Base-by-base conservation (phyloP, 805 yeast genomes). In the Candida suzukii region DNA sequence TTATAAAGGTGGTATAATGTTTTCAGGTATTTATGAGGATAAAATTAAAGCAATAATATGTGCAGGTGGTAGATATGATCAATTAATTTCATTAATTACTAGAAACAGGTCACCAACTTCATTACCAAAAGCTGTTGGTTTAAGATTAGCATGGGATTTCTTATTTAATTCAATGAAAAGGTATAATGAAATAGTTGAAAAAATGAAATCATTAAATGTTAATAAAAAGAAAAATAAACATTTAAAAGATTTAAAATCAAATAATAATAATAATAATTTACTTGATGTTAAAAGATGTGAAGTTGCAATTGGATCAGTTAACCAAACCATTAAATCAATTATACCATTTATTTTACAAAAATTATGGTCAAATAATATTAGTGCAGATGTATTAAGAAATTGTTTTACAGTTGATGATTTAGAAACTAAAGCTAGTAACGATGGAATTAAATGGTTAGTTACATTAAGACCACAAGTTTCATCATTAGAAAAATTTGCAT, bases 31-130 rank as follows among this genome's bases (percentile, higher is more conserved):
- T 1, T 74, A 78, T 47, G 83, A 86, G 41, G 81, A 78, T 3
- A 78, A 70, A 51, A 54, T 46, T 57, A 67, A 54, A 42, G 49
- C 66, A 6, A 68, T 82, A 26, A 66, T 93, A 32, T 93, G 93
- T 14, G 91, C 93, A 0, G 99, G 99, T 35, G 99, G 99, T 2
- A 68, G 99, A 41, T 93, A 88, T 56, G 98, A 91, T 53, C 67
- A 70, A 18, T 68, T 93, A 48, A 75, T 88, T 13, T 67, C 76
- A 3, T 70, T 80, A 16, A 71, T 88, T 45, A 75, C 91, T 0
- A 78, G 85, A 48, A 57, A 61, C 35, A 63, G 60, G 38, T 46
- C 57, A 11, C 47, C 58, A 1, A 42, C 47, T 6, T 44, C 53
- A 4, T 50, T 73, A 38, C 69, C 74, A 18, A 70, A 71, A 40